A percentile compares a stretch with the other conserved stretches of the same genome.
These are phyloP conservation scores for Sequoiadendron giganteum DNA, from an alignment of 75 land plant species.

Conservation along the genomic window DNA sequence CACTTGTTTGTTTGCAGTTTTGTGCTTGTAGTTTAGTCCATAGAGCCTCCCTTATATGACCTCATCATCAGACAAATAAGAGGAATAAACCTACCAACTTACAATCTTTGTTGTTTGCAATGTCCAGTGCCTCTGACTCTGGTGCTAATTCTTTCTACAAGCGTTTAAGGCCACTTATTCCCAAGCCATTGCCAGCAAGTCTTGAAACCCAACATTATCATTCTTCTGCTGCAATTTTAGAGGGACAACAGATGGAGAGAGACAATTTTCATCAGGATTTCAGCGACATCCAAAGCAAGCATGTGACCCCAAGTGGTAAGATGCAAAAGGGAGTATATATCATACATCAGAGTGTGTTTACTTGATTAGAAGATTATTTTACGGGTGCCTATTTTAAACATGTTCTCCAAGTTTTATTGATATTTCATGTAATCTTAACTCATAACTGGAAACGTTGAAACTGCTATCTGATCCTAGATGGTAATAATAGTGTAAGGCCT, in stretches of 20 bases:
- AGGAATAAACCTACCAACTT: constrained; percentile 30
- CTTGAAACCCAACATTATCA: constrained; percentile 10
- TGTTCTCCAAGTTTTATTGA: neutral
- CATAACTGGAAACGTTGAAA: neutral
- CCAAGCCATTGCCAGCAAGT: constrained; percentile 14
- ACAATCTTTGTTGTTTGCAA: constrained; percentile 9
- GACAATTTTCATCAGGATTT: neutral
- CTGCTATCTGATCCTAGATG: no score
- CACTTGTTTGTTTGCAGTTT: neutral
- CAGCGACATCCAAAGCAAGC: neutral
- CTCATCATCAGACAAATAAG: constrained; percentile 9
- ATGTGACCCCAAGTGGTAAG: neutral
- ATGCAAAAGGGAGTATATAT: no score
- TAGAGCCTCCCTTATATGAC: neutral
- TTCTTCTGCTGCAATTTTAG: constrained; percentile 1
- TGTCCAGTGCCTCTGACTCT: constrained; percentile 11
- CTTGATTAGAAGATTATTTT: neutral
- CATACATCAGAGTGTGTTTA: neutral
- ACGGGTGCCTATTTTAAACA: no score
- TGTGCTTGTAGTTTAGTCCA: neutral
- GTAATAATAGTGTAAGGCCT: no score
- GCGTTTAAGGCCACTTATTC: constrained; percentile 33
- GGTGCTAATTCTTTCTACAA: constrained; percentile 2
- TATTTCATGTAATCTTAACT: neutral
- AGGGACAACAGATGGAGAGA: neutral